phyloP scores from a whole-genome alignment of 1,284 basidiomycete genomes.

The Pseudozyma thailandica region DNA sequence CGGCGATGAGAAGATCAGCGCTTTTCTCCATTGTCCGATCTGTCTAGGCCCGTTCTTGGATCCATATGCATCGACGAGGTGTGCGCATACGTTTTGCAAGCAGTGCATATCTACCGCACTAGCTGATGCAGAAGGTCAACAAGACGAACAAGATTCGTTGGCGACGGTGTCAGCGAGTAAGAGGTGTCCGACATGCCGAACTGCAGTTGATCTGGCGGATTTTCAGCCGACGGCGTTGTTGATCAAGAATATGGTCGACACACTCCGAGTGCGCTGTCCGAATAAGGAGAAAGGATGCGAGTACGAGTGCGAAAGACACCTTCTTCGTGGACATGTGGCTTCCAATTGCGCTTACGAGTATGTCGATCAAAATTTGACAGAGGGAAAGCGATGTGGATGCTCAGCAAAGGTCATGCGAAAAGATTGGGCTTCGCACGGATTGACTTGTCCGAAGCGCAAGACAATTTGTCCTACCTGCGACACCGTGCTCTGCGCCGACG shows the following conservation, averaged over 20 bases:
- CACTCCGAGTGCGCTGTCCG: conserved; percentile 50
- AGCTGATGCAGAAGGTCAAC: background rate
- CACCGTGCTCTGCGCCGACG: conserved; percentile 12
- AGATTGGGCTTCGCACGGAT: conserved; percentile 46
- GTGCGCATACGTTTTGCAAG: conserved; percentile 56
- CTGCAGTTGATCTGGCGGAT: conserved; percentile 19
- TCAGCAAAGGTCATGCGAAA: conserved; percentile 54
- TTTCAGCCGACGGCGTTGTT: conserved; percentile 49
- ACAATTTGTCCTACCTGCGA: conserved; percentile 32
- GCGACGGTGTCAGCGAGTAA: background rate
- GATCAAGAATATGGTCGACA: conserved; percentile 60
- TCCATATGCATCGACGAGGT: conserved; percentile 35
- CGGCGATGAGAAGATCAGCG: conserved; percentile 33
- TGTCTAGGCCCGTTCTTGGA: conserved; percentile 54
- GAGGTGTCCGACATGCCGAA: conserved; percentile 51
- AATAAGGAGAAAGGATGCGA: conserved; percentile 48
- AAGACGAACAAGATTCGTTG: conserved; percentile 4
- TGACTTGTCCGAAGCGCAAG: conserved; percentile 35
- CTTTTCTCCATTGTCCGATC: conserved; percentile 44
- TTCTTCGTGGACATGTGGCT: conserved; percentile 36
- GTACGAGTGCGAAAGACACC: conserved; percentile 43
- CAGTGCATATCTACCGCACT: conserved; percentile 50
- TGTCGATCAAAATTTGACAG: conserved; percentile 32
- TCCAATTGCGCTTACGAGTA: conserved; percentile 51
- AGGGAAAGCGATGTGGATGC: conserved; percentile 47